A percentile compares a stretch with the other conserved stretches of the same genome.
phyloP scores from a whole-genome alignment of 306 rosid species.

The Sechiopsis laciniata region DNA sequence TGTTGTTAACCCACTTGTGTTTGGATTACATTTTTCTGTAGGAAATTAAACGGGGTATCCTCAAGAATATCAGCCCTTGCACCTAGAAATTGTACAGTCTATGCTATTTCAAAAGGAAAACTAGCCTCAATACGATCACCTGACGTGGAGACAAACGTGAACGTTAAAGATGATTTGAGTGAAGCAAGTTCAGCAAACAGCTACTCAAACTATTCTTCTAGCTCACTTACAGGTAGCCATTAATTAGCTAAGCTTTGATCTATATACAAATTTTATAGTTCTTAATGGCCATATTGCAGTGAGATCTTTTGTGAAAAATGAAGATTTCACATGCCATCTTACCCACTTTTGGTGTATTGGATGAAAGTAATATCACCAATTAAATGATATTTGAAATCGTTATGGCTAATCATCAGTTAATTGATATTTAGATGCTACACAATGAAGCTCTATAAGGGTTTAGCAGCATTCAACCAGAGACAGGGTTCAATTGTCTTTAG shows the following conservation, averaged over 20 bases:
- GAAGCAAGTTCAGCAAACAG: slow-evolving; percentile 51
- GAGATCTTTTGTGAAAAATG: neutral
- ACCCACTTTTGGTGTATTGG: neutral
- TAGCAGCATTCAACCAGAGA: neutral
- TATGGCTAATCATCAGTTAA: slow-evolving; percentile 6
- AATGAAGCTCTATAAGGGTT: too few species aligned
- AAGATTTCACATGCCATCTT: neutral
- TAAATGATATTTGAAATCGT: neutral
- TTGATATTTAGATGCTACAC: too few species aligned
- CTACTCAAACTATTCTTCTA: slow-evolving; percentile 44
- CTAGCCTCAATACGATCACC: slow-evolving; percentile 58
- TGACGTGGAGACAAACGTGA: slow-evolving; percentile 38
- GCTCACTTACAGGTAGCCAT: slow-evolving; percentile 57
- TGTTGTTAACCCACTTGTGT: slow-evolving; percentile 1
- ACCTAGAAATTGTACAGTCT: slow-evolving; percentile 72
- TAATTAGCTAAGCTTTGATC: slow-evolving; percentile 23
- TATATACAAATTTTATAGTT: neutral
- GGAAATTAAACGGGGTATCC: slow-evolving; percentile 62
- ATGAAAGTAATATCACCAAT: neutral
- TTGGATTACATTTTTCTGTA: slow-evolving; percentile 31
- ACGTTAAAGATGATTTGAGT: slow-evolving; percentile 45
- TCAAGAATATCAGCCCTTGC: slow-evolving; percentile 55
- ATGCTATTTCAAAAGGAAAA: slow-evolving; percentile 75
- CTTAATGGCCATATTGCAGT: neutral
- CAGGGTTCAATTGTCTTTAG: neutral